Conservation (phyloP, 2,329 filamentous ascomycete species). For the Aspergillus sp. region DNA sequence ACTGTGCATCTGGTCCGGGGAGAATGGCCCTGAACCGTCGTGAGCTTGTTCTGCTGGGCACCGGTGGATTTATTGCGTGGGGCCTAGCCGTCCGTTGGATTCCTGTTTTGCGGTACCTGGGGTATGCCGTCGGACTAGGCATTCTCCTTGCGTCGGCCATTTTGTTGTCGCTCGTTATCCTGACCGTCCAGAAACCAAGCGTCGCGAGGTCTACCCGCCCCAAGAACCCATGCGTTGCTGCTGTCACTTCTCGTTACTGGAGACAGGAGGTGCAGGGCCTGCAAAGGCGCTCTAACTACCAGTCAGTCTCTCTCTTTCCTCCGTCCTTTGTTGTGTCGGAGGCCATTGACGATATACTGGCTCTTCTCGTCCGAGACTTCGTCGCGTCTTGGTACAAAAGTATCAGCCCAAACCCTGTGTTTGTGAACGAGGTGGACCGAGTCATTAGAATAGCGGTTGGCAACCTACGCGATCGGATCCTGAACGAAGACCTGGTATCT, state of each 20-base stretch:
- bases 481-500: slow-evolving; percentile 79
- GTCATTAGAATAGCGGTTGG: slow-evolving; percentile 71
- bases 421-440: slow-evolving; percentile 83
- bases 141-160: slow-evolving; percentile 54
- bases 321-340: slow-evolving; percentile 75
- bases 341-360: slow-evolving; percentile 75
- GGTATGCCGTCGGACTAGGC: slow-evolving; percentile 78
- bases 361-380: slow-evolving; percentile 77
- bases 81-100: slow-evolving; percentile 80
- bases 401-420: slow-evolving; percentile 78
- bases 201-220: slow-evolving; percentile 43
- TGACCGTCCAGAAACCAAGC: slow-evolving; percentile 50
- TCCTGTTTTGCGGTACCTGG: slow-evolving; percentile 77
- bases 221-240: slow-evolving; percentile 51
- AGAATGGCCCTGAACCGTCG: slow-evolving; percentile 49
- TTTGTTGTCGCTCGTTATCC: slow-evolving; percentile 59
- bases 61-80: slow-evolving; percentile 71
- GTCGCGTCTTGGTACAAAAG: slow-evolving; percentile 83
- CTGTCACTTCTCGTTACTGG: slow-evolving; percentile 67
- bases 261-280: slow-evolving; percentile 66
- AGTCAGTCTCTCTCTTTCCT: slow-evolving; percentile 68
- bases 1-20: slow-evolving; percentile 24
- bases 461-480: slow-evolving; percentile 69
- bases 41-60: slow-evolving; percentile 43
- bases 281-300: slow-evolving; percentile 65